These are phyloP conservation scores for Rhizopogon vesiculosus DNA, from an alignment of 768 basidiomycete species.

Conservation along the genomic window DNA sequence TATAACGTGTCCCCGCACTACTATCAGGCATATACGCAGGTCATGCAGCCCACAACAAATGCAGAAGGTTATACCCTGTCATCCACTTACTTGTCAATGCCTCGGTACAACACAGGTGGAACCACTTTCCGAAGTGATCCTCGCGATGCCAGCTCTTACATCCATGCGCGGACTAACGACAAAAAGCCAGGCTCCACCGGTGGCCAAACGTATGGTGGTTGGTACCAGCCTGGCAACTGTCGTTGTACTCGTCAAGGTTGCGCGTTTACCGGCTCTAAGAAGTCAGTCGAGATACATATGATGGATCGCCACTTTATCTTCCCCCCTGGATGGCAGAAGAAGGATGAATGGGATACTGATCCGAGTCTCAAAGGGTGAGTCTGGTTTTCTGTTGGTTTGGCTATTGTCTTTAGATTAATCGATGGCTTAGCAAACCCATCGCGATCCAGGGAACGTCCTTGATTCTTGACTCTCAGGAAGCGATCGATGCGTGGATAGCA, in stretches of 20 bases:
- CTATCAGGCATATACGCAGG: constrained; percentile 49
- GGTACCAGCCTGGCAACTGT: constrained; percentile 60
- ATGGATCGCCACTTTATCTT: constrained; percentile 90
- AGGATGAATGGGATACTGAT: constrained; percentile 75
- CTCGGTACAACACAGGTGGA: constrained; percentile 7
- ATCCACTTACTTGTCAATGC: constrained; percentile 27
- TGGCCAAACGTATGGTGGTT: constrained; percentile 26
- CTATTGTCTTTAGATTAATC: neutral
- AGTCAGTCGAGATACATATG: constrained; percentile 73
- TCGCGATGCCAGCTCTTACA: neutral
- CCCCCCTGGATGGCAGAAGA: constrained; percentile 67
- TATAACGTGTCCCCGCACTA: constrained; percentile 43
- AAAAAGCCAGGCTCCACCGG: constrained; percentile 10
- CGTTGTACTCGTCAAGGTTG: constrained; percentile 65
- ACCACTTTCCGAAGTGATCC: neutral
- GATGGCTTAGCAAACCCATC: constrained; percentile 52
- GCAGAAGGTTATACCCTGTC: constrained; percentile 35
- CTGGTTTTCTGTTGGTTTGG: neutral
- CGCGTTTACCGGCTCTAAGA: constrained; percentile 61
- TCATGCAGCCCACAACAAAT: constrained; percentile 18
- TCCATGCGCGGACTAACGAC: constrained; percentile 1
- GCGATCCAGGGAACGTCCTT: constrained; percentile 79
- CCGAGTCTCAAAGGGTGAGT: constrained; percentile 73
- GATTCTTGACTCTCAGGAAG: constrained; percentile 74
- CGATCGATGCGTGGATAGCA: constrained; percentile 78